These are phyloP conservation scores for Thelonectria rubi DNA, from an alignment of 2,329 filamentous ascomycete genomes.

Conservation along the genomic window DNA sequence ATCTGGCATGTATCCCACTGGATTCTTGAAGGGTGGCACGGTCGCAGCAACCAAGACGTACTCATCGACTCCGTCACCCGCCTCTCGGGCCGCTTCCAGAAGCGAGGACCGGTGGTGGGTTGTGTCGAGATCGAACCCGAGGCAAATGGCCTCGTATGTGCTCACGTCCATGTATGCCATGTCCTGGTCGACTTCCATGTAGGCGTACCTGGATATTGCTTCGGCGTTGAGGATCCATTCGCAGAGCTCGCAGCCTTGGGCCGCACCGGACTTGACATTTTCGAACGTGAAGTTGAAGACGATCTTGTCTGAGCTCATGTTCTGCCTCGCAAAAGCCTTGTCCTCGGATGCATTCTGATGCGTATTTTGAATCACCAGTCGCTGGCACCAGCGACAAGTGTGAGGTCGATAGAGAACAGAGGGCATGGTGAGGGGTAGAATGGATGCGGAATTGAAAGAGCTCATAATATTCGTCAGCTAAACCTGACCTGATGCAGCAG, in stretches of 20 bases:
- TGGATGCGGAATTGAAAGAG: too few species aligned
- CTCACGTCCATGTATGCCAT: background rate
- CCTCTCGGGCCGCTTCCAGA: conserved; percentile 1
- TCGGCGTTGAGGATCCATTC: conserved; percentile 11
- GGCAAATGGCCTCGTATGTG: conserved; percentile 6
- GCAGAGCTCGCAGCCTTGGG: conserved; percentile 4
- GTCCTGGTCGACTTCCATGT: background rate
- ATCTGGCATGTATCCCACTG: conserved; percentile 9
- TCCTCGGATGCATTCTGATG: background rate
- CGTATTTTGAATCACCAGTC: background rate
- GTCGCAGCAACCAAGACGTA: conserved; percentile 2
- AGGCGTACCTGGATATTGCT: conserved; percentile 7
- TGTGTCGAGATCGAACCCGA: background rate
- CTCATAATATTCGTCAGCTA: too few species aligned
- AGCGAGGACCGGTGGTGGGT: background rate
- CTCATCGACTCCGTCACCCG: background rate
- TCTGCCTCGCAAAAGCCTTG: background rate
- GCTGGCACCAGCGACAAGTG: background rate
- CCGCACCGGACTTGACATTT: background rate
- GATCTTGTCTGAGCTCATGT: conserved; percentile 4
- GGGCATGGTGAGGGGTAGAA: background rate
- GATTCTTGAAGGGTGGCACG: background rate
- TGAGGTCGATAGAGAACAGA: background rate
- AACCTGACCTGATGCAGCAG: too few species aligned
- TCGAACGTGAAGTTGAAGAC: conserved; percentile 1